Percentiles rank a stretch among this genome's conserved stretches.
These are phyloP conservation scores for Hawksworthiomyces lignivorus DNA, from an alignment of 2,329 filamentous ascomycete genomes.

Conservation along the genomic window DNA sequence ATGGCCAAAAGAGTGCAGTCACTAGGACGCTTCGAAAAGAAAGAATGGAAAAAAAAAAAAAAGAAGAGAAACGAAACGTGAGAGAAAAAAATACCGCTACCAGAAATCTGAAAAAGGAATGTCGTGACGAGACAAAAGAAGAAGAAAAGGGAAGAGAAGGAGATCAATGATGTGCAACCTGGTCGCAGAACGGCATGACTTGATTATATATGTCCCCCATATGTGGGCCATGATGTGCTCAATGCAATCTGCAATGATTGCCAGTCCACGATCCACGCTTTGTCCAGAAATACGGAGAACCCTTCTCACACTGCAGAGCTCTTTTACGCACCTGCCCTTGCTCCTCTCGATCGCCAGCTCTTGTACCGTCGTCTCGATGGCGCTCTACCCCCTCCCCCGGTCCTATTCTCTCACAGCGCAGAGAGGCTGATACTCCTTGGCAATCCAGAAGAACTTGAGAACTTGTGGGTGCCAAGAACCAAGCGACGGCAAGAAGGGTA, in stretches of 20 bases:
- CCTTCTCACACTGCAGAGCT: too few species aligned
- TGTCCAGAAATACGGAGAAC: background rate
- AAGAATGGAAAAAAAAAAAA: background rate
- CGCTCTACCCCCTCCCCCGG: too few species aligned
- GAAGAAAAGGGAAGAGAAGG: conserved; percentile 2
- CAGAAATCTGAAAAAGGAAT: conserved; percentile 7
- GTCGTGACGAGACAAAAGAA: conserved; percentile 6
- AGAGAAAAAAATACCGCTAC: background rate
- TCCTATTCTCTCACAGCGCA: background rate
- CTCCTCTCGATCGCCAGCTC: background rate
- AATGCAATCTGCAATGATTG: conserved; percentile 1
- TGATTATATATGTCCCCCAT: conserved; percentile 9
- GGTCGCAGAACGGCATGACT: background rate
- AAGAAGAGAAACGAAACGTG: background rate
- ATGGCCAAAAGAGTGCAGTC: conserved; percentile 12
- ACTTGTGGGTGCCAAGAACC: background rate
- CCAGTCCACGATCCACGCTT: conserved; percentile 3
- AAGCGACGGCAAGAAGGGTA: background rate
- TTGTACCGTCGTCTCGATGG: background rate
- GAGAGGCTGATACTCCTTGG: conserved; percentile 6
- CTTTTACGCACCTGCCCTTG: too few species aligned
- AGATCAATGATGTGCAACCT: conserved; percentile 11
- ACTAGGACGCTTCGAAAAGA: conserved; percentile 15
- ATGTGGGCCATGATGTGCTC: background rate
- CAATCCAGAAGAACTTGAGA: background rate